Base-by-base conservation (phyloP, 257 asterid genomes). In the Scutellaria baicalensis region DNA sequence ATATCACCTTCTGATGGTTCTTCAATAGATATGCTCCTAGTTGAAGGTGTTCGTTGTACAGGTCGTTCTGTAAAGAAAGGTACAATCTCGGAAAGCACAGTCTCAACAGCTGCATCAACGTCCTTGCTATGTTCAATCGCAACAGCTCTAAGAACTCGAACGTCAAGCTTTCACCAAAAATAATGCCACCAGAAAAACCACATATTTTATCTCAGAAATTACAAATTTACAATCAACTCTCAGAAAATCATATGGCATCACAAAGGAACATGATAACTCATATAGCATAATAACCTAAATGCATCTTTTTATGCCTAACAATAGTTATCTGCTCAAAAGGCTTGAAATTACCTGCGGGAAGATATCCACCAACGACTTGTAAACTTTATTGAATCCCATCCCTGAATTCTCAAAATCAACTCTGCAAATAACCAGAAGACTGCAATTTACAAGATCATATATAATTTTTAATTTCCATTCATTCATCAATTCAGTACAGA, bases 61-160 rank as follows among this genome's bases (percentile, higher is more conserved):
- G 85, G 73, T 57, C 69, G 80, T 77, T 77, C 85, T 27, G 78
- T 23, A 20, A 88, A 63, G 83, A 71, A 86, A 59, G 98, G 98
- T 69, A 89, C 82, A 18, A 89, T 78, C 76, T 89, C 94, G 18
- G 18, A 66, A 13, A 92, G 84, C 45, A 92, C 95, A 23, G 79
- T 85, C 80, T 79, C 88, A 38, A 82, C 92, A 59, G 98, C 98
- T 33, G 85, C 72, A 78, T 86, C 85, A 16, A 71, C 86, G 63
- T 92, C 95, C 75, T 83, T 84, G 64, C 80, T 76, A 73, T 92
- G 88, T 79, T 92, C 96, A 74, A 84, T 77, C 35, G 98, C 90
- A 75, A 89, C 96, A 70, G 95, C 96, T 75, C 83, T 82, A 36
- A 92, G 88, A 63, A 80, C 81, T 68, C 98, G 86, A 72, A 79